phyloP scores from a whole-genome alignment of 1,284 basidiomycete genomes.

The Leccinum pachyderme region DNA sequence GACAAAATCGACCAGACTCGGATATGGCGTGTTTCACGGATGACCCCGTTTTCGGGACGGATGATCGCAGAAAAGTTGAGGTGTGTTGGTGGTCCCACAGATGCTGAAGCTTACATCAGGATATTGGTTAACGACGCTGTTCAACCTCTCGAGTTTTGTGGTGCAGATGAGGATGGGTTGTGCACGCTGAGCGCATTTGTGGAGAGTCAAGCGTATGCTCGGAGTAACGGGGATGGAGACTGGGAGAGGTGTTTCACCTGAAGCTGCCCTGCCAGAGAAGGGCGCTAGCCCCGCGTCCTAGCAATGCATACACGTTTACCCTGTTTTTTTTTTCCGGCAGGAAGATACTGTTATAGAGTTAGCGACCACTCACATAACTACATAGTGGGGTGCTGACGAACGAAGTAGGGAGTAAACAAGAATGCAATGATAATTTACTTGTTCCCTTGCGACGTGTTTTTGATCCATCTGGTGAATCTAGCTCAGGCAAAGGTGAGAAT shows the following conservation, averaged over 20 bases:
- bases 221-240: constrained; percentile 62
- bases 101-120: constrained; percentile 46
- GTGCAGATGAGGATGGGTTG: constrained; percentile 47
- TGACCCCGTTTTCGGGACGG: constrained; percentile 64
- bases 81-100: constrained; percentile 35
- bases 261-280: background rate
- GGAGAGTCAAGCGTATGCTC: constrained; percentile 66
- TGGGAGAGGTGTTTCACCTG: constrained; percentile 53
- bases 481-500: too few relatives aligned
- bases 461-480: too few relatives aligned
- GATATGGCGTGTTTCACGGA: constrained; percentile 53
- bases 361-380: background rate
- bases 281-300: background rate
- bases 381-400: too few relatives aligned
- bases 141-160: constrained; percentile 65
- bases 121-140: constrained; percentile 67
- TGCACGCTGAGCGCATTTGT: constrained; percentile 69
- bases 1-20: constrained; percentile 40
- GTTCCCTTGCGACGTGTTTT: too few relatives aligned
- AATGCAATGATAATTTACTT: too few relatives aligned
- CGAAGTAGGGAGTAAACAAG: too few relatives aligned
- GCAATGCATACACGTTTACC: background rate
- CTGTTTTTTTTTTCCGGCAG: background rate
- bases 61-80: constrained; percentile 62
- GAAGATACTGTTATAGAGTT: background rate